Base-by-base conservation (phyloP, 306 rosid genomes). In the Prosopis cineraria region DNA sequence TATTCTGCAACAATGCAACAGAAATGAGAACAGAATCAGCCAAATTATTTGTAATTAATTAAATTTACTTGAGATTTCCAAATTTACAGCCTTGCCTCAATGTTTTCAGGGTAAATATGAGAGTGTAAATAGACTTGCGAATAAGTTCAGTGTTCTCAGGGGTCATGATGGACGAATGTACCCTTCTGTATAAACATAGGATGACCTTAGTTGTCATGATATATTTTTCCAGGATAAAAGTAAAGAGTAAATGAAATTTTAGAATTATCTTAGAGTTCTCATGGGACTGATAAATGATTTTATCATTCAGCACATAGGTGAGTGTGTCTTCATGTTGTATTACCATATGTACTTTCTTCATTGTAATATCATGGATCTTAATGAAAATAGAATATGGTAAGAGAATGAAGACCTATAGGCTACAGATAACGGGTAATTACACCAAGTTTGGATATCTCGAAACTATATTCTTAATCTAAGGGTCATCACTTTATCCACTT, bases 141-240 rank as follows among this genome's bases (percentile, higher is more conserved):
- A 93, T 82, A 85, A 86, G 84, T 77, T 88, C 91, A 9, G 98
- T 84, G 81, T 91, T 91, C 86, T 89, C 96, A 25, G 94, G 89
- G 68, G 96, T 88, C 94, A 91, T 67, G 74, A 91, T 45, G 29
- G 96, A 82, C 7, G 94, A 84, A 64, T 91, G 87, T 60, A 88
- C 87, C 72, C 79, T 84, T 83, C 98, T 91, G 91, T 85, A 78
- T 31, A 48, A 66, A 70, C 53, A 47, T 34, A 40, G 37, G 47
- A 45, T 24, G 77, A 34, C 37, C 41, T 71, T 19, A 72, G 72
- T 74, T 22, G 41, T 74, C 79, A 73, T 55, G 41, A 12, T 33
- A 22, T 45, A 24, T 64, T 20, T 33, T 8, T 68, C 45, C 16
- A 19, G 44, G 69, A 6, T 39, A 52, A 73, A 40, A 20, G 22